Evolutionary conservation across 129 eudicot species (phyloP).

Genomic region (Arctium minus): DNA sequence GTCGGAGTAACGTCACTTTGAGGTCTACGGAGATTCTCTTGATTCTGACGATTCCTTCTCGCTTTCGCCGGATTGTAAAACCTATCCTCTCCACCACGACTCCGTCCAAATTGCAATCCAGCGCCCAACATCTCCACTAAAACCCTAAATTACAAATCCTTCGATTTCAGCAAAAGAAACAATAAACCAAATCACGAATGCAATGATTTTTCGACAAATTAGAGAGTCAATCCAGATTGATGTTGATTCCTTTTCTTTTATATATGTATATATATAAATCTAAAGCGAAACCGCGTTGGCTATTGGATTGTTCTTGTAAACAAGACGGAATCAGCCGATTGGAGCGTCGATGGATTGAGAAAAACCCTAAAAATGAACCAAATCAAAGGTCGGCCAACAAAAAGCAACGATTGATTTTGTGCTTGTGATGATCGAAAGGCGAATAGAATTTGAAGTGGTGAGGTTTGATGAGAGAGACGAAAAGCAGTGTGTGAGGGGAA

Average conservation of each 20-base stretch:
- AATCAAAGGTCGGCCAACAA: background rate
- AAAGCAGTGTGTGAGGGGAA: slow-evolving; percentile 15
- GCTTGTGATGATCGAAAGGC: slow-evolving; percentile 11
- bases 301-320: background rate
- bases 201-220: slow-evolving; percentile 6
- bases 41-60: slow-evolving; percentile 50
- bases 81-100: slow-evolving; percentile 80
- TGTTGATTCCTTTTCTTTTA: background rate
- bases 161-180: background rate
- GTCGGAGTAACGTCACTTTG: slow-evolving; percentile 52
- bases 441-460: slow-evolving; percentile 2
- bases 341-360: background rate
- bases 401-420: slow-evolving; percentile 1
- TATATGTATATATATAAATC: background rate
- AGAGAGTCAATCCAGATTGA: slow-evolving; percentile 4
- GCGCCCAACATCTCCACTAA: slow-evolving; percentile 65
- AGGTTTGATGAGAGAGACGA: slow-evolving; percentile 24
- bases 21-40: slow-evolving; percentile 50
- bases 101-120: slow-evolving; percentile 80
- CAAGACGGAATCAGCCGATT: slow-evolving; percentile 18
- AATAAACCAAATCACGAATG: slow-evolving; percentile 5
- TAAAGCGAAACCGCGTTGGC: background rate
- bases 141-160: slow-evolving; percentile 24
- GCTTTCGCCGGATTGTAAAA: slow-evolving; percentile 74
- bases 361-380: background rate